Evolutionary conservation across 2,329 filamentous ascomycete genomes (phyloP).

Genomic region (Leptographium wingfieldii): DNA sequence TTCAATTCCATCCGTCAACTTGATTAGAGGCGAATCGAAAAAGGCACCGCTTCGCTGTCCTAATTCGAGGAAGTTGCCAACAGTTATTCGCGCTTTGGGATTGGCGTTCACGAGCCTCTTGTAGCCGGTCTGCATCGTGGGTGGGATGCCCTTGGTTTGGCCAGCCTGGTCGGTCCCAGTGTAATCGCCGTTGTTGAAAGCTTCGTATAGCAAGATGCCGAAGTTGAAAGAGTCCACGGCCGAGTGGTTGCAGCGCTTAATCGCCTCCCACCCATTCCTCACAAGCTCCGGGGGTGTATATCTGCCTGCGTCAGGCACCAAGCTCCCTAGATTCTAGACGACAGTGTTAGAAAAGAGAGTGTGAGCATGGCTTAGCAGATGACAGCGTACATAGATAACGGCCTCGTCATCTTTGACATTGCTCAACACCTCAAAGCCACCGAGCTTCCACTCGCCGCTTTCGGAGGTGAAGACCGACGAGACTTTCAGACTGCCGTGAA

Average conservation of each 20-base stretch:
- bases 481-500: conserved; percentile 77
- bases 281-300: conserved; percentile 82
- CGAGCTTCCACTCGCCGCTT: conserved; percentile 95
- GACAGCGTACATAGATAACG: conserved; percentile 58
- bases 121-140: conserved; percentile 82
- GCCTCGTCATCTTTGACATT: conserved; percentile 94
- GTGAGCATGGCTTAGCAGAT: neutral
- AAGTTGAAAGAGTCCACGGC: conserved; percentile 83
- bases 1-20: conserved; percentile 84
- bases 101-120: conserved; percentile 80
- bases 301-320: conserved; percentile 71
- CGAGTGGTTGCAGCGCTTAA: conserved; percentile 69
- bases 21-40: conserved; percentile 86
- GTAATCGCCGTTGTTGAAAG: conserved; percentile 72
- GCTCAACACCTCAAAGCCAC: conserved; percentile 85
- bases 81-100: conserved; percentile 75
- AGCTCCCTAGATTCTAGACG: conserved; percentile 64
- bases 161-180: conserved; percentile 64
- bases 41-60: conserved; percentile 72
- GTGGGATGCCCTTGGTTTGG: conserved; percentile 75
- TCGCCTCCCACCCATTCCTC: conserved; percentile 78
- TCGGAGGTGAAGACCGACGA: conserved; percentile 88
- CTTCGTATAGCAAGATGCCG: conserved; percentile 74
- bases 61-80: conserved; percentile 80
- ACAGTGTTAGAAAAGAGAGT: neutral